Base-by-base conservation (phyloP, 768 basidiomycete species). In the Trametes cingulata region DNA sequence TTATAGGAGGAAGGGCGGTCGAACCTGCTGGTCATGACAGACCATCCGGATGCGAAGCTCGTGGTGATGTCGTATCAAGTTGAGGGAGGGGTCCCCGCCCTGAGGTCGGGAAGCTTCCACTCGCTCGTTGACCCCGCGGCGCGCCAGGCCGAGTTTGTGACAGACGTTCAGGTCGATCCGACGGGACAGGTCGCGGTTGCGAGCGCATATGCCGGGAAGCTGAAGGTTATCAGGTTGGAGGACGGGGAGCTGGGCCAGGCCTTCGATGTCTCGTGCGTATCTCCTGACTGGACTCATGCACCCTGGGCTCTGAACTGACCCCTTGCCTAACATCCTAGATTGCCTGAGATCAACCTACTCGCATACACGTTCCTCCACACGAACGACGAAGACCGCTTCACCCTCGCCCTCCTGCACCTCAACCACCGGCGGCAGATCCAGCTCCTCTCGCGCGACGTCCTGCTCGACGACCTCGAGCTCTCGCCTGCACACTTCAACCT, bases 41-140 rank as follows among this genome's bases (percentile, higher is more conserved):
- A 89, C 60, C 90, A 91, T 65, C 90, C 91, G 1, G 83, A 89
- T 35, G 88, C 91, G 9, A 84, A 86, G 60, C 77, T 93, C 13
- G 71, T 92, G 36, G 77, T 91, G 63, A 75, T 93, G 40, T 69
- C 75, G 3, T 88, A 85, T 67, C 70, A 71, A 2, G 75, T 78
- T 37, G 69, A 76, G 7, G 55, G 62, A 35, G 67, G 70, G 68
- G 54, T 64, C 72, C 13, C 68, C 60, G 53, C 57, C 8, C 72
- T 90, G 15, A 69, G 64, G 2, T 67, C 72, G 13, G 79, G 74
- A 19, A 80, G 80, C 49, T 74, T 77, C 35, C 67, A 88, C 6
- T 73, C 82, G 17, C 73, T 94, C 25, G 76, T 77, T 56, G 86
- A 91, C 50, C 80, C 79, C 35, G 75, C 72, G 43, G 76, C 81